These are phyloP conservation scores for Euphorbia celastroides DNA, from an alignment of 441 rosid genomes.

Conservation along the genomic window DNA sequence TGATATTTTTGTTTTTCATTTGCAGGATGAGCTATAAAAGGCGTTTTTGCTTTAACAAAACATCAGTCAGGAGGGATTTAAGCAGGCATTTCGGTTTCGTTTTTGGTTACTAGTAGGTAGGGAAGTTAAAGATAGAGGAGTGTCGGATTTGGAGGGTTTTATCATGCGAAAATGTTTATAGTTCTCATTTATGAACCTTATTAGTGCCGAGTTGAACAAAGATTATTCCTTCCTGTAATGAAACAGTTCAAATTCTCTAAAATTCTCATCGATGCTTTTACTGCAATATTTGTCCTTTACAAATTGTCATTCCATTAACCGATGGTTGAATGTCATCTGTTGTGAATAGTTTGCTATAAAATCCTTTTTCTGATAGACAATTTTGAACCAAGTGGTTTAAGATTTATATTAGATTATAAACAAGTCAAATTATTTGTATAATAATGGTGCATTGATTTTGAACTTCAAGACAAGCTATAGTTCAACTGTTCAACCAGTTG, in stretches of 20 bases:
- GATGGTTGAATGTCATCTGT: too few relatives aligned
- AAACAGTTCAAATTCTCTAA: conserved; percentile 3
- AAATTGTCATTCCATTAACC: too few relatives aligned
- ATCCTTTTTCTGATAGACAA: too few relatives aligned
- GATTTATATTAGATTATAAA: too few relatives aligned
- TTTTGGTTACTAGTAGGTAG: conserved; percentile 12
- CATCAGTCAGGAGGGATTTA: conserved; percentile 8
- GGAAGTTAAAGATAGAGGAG: conserved; percentile 7
- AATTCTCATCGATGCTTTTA: background rate
- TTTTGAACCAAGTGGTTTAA: too few relatives aligned
- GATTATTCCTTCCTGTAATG: conserved; percentile 7
- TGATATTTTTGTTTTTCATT: background rate
- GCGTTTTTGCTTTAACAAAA: background rate
- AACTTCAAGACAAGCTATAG: too few relatives aligned
- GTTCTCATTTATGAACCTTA: background rate
- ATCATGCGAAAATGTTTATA: conserved; percentile 8
- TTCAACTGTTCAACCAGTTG: too few relatives aligned
- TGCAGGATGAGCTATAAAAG: conserved; percentile 73
- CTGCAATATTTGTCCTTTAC: background rate
- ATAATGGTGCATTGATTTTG: too few relatives aligned
- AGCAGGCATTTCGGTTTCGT: conserved; percentile 12
- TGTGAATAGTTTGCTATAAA: too few relatives aligned
- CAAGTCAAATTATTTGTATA: too few relatives aligned
- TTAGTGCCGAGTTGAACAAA: conserved; percentile 7
- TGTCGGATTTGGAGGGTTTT: background rate